Base-by-base conservation (phyloP, 2,329 filamentous ascomycete species). In the Coniochaeta sp. region DNA sequence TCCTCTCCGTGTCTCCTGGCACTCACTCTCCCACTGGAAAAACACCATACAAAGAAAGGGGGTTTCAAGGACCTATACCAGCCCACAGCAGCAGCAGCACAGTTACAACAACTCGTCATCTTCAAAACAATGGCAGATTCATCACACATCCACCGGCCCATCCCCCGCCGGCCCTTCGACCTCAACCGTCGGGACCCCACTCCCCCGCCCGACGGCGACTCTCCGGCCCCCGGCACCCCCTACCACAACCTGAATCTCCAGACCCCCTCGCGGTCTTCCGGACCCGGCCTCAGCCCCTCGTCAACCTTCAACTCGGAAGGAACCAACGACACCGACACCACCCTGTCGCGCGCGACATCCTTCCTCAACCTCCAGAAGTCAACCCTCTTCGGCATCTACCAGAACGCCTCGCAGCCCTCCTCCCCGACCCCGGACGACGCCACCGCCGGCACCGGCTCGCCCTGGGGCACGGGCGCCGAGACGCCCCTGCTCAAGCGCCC, bases 351-450 rank as follows among this genome's bases (percentile, higher is more conserved):
- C 61, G 89, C 88, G 26, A 86, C 89, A 65, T 96, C 91, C 11
- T 84, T 91, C 61, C 79, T 92, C 69, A 96, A 97, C 71, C 81
- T 99, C 62, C 96, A 91, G 4, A 88, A 90, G 11, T 93, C 91
- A 1, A 96, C 95, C 0, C 83, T 99, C 6, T 90, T 89, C 66
- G 93, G 95, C 59, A 99, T 99, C 68, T 99, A 96, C 78, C 87
- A 87, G 31, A 14, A 34, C 28, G 33, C 54, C 19, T 12, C 86
- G 86, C 7, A 84, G 84, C 0, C 81, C 82, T 34, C 82, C 83
- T 61, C 78, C 82, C 52, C 73, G 74, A 64, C 75, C 81, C 65
- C 73, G 78, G 40, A 52, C 61, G 71, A 71, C 58, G 73, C 76
- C 44, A 65, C 69, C 62, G 84, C 85, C 64, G 86, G 87, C 63